Evolutionary conservation across 805 yeast species (phyloP).

Genomic region (Ogataea dorogensis): DNA sequence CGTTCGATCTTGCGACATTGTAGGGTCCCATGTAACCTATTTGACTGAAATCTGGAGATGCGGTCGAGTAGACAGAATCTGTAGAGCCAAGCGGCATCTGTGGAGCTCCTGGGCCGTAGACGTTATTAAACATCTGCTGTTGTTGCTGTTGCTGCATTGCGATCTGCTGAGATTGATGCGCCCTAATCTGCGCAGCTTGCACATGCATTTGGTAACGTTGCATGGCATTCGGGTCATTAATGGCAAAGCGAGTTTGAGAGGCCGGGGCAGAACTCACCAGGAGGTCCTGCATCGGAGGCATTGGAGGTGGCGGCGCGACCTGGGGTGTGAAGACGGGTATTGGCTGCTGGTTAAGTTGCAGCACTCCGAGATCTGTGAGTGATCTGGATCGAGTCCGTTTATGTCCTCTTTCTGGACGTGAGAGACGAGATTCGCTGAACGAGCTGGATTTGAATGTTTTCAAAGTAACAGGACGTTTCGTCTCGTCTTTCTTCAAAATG

Average conservation of each 20-base stretch:
- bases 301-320: conserved; percentile 1
- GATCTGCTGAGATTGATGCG: conserved; percentile 22
- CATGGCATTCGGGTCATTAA: conserved; percentile 13
- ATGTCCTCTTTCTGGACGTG: conserved; percentile 27
- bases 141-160: conserved; percentile 19
- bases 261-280: conserved; percentile 24
- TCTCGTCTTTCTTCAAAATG: conserved; percentile 10
- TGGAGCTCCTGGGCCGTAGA: conserved; percentile 3
- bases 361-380: conserved; percentile 29
- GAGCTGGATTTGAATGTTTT: conserved; percentile 6
- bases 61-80: conserved; percentile 14
- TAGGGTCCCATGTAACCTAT: too few species aligned
- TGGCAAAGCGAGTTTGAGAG: conserved; percentile 20
- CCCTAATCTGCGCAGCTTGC: conserved; percentile 24
- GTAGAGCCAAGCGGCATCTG: conserved; percentile 8
- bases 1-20: too few species aligned
- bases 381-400: conserved; percentile 38
- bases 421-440: conserved; percentile 1
- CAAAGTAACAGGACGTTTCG: not conserved
- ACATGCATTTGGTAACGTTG: conserved; percentile 21
- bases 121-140: conserved; percentile 6
- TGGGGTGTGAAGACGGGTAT: conserved; percentile 4
- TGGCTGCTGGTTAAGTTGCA: conserved; percentile 14
- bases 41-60: conserved; percentile 2
- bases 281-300: conserved; percentile 5